Base-by-base conservation (phyloP, 2,329 filamentous ascomycete genomes). In the Stagonosporopsis cucurbitacearum region DNA sequence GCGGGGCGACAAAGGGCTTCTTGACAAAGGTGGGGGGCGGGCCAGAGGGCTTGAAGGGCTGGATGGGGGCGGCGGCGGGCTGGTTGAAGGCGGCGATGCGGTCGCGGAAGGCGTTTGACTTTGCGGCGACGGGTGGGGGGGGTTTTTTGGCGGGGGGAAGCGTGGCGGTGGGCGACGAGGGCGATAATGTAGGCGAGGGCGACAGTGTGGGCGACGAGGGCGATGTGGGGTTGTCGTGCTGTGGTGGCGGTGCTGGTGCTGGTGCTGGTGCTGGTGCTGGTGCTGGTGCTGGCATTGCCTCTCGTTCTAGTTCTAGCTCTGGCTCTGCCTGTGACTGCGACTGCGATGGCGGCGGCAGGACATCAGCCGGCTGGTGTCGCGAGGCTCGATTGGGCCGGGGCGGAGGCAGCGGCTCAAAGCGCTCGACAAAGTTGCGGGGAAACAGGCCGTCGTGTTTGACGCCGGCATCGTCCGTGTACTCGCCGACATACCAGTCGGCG, bases 51-150 rank as follows among this genome's bases (percentile, higher is more conserved):
- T 96, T 96, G 79, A 96, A 94, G 1, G 95, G 95, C n/a, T 92
- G 86, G 57, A 95, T 81, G 8, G 95, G 95, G 2, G 92, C 87
- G 6, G 92, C 92, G 33, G 90, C 86, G 40, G 91, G 82, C 74
- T 94, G 95, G 77, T 99, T 99, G 80, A 99, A 99, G 40, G 95
- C 94, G 30, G 95, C 95, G 72, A 99, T 96, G 60, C 95, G 90
- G 77, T 98, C 95, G 72, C 86, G 93, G 80, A 99, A 98, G 2
- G 95, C 92, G 69, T 85, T 90, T 25, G 92, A 91, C 75, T 96
- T 96, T 66, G 92, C 91, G 12, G 82, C 82, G 12, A 86, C 80
- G 17, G 85, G 83, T 12, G 91, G 89, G 35, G 90, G 88, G 20
- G 87, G 82, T 57, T 85, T 86, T 52, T 80, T 81, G 5, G 79